Conservation (phyloP, 176 grass and related monocot genomes). For the Avena eriantha region DNA sequence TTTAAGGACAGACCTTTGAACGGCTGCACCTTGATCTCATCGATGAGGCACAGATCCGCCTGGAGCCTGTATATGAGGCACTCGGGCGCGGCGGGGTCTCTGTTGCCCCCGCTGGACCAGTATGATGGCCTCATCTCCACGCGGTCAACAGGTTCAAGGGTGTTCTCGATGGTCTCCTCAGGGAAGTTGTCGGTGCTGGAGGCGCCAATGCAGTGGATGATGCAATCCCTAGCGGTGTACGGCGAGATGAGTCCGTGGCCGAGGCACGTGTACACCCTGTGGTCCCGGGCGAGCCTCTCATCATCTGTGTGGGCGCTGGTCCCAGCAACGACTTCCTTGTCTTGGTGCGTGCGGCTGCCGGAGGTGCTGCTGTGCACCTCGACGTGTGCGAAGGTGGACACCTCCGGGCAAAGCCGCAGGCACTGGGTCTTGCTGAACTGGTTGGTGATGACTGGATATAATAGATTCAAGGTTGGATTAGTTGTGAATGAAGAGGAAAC, state of each 20-base stretch:
- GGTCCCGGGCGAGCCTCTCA: slow-evolving; percentile 38
- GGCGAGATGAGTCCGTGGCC: slow-evolving; percentile 30
- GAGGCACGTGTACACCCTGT: slow-evolving; percentile 53
- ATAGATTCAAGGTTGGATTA: not conserved
- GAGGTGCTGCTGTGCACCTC: slow-evolving; percentile 19
- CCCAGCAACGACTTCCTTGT: not conserved
- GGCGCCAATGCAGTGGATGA: slow-evolving; percentile 56
- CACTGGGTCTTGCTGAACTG: slow-evolving; percentile 63
- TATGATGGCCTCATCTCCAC: slow-evolving; percentile 50
- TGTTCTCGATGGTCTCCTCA: slow-evolving; percentile 68
- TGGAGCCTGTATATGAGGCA: slow-evolving; percentile 52
- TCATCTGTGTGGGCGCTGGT: slow-evolving; percentile 35
- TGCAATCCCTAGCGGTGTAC: slow-evolving; percentile 34
- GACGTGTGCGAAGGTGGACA: slow-evolving; percentile 48
- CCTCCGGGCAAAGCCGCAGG: slow-evolving; percentile 49
- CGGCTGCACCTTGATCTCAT: slow-evolving; percentile 68
- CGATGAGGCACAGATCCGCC: slow-evolving; percentile 51
- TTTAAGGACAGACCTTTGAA: slow-evolving; percentile 55
- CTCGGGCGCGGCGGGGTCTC: slow-evolving; percentile 41
- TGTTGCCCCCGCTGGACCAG: slow-evolving; percentile 68
- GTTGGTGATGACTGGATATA: slow-evolving; percentile 53
- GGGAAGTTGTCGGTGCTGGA: slow-evolving; percentile 75
- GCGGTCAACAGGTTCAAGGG: slow-evolving; percentile 44
- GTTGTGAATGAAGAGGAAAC: not conserved
- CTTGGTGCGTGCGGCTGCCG: not conserved